Percentiles rank a stretch among this genome's conserved stretches.
Conservation (phyloP, 2,329 filamentous ascomycete genomes). For the Sordariomycetes sp. region DNA sequence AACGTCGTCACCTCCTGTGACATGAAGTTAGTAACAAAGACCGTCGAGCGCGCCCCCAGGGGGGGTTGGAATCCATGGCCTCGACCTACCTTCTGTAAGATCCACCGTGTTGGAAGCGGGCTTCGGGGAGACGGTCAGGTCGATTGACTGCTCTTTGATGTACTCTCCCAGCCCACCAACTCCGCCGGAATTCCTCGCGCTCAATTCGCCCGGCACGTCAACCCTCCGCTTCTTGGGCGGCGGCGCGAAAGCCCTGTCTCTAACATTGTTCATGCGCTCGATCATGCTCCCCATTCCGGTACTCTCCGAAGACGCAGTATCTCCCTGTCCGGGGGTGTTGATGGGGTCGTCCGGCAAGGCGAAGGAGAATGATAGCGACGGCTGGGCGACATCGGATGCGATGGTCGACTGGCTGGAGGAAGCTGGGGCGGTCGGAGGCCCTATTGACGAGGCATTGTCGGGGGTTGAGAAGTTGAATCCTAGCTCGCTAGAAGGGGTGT, state of each 20-base stretch:
- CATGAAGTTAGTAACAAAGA: slow-evolving; percentile 10
- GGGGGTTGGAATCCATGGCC: background rate
- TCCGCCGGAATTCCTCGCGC: slow-evolving; percentile 26
- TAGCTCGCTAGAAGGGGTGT: background rate
- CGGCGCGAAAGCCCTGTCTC: slow-evolving; percentile 42
- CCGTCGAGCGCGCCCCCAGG: slow-evolving; percentile 4
- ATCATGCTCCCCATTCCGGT: slow-evolving; percentile 49
- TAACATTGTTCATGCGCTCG: slow-evolving; percentile 63
- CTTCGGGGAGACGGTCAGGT: slow-evolving; percentile 12
- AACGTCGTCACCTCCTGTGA: slow-evolving; percentile 41
- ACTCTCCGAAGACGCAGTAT: slow-evolving; percentile 6
- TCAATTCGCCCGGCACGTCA: slow-evolving; percentile 18
- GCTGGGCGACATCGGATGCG: background rate
- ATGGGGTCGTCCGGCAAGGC: slow-evolving; percentile 1
- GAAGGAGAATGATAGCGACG: slow-evolving; percentile 1
- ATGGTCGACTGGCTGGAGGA: background rate
- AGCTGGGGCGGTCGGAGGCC: background rate
- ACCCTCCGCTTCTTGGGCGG: slow-evolving; percentile 56
- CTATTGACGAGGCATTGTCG: background rate
- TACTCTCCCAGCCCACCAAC: slow-evolving; percentile 51
- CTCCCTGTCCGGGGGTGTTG: slow-evolving; percentile 8
- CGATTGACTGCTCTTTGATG: slow-evolving; percentile 39
- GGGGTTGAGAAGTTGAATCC: background rate
- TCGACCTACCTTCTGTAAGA: slow-evolving; percentile 34
- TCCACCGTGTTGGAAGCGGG: slow-evolving; percentile 37